These are phyloP conservation scores for Mrakia frigida DNA, from an alignment of 768 basidiomycete genomes.

Conservation along the genomic window DNA sequence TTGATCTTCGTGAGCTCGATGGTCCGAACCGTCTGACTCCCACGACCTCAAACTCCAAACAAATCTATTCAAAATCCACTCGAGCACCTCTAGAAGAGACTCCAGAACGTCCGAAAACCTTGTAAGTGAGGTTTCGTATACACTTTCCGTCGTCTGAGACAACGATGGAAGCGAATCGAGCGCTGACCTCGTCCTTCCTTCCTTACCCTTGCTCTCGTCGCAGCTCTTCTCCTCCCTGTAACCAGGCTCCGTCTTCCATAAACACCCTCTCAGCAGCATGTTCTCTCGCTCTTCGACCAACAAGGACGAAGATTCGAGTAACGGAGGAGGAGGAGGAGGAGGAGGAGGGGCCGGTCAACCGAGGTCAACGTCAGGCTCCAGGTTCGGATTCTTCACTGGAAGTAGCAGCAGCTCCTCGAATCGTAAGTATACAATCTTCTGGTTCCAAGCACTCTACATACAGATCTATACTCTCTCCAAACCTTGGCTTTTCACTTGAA, in stretches of 20 bases:
- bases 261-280: not conserved
- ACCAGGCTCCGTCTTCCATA: not conserved
- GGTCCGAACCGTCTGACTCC: too few species aligned
- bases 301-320: not conserved
- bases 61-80: too few species aligned
- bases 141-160: too few species aligned
- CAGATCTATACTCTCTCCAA: not conserved
- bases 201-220: too few species aligned
- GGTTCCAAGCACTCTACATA: not conserved
- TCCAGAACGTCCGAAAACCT: too few species aligned
- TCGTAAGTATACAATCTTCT: not conserved
- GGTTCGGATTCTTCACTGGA: not conserved
- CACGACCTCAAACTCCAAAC: too few species aligned
- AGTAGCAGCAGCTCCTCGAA: conserved; percentile 1
- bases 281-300: not conserved
- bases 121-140: too few species aligned
- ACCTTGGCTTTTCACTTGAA: too few species aligned
- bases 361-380: conserved; percentile 14
- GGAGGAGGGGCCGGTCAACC: not conserved
- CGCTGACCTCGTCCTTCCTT: too few species aligned
- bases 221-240: not conserved
- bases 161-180: too few species aligned
- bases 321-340: not conserved
- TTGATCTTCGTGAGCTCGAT: too few species aligned
- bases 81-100: too few species aligned